Conservation (phyloP, 768 basidiomycete genomes). For the Hericium rajendrae region DNA sequence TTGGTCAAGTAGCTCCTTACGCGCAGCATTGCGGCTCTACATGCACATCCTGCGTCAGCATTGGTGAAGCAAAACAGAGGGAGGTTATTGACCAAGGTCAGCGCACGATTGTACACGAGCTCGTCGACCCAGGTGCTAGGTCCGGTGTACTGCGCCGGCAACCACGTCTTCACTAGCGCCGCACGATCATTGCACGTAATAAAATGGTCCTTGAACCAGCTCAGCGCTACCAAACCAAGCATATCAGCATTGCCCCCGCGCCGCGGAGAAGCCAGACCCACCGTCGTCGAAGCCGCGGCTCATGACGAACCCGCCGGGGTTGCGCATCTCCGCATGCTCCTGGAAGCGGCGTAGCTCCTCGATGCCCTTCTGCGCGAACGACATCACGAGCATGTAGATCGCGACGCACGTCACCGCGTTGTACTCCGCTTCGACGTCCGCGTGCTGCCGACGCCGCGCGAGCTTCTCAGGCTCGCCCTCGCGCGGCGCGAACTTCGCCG, state of each 20-base stretch:
- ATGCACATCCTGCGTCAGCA: background rate
- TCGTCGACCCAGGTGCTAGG: conserved; percentile 82
- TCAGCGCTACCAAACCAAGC: conserved; percentile 40
- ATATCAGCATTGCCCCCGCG: conserved; percentile 9
- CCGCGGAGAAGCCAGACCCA: conserved; percentile 22
- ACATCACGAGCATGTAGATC: conserved; percentile 85
- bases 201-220: conserved; percentile 92
- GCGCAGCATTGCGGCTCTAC: conserved; percentile 87
- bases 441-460: conserved; percentile 58
- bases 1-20: conserved; percentile 81
- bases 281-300: conserved; percentile 79
- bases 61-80: background rate
- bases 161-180: conserved; percentile 79
- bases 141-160: conserved; percentile 74
- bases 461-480: conserved; percentile 67
- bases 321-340: conserved; percentile 73
- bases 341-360: conserved; percentile 70
- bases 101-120: conserved; percentile 85
- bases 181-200: conserved; percentile 92
- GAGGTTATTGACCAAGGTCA: conserved; percentile 56
- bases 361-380: conserved; percentile 89
- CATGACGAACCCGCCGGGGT: conserved; percentile 64
- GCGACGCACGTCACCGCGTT: conserved; percentile 81
- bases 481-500: conserved; percentile 59
- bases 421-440: conserved; percentile 72